These are phyloP conservation scores for Irpex sp. DNA, from an alignment of 1,284 basidiomycete genomes.

Conservation along the genomic window DNA sequence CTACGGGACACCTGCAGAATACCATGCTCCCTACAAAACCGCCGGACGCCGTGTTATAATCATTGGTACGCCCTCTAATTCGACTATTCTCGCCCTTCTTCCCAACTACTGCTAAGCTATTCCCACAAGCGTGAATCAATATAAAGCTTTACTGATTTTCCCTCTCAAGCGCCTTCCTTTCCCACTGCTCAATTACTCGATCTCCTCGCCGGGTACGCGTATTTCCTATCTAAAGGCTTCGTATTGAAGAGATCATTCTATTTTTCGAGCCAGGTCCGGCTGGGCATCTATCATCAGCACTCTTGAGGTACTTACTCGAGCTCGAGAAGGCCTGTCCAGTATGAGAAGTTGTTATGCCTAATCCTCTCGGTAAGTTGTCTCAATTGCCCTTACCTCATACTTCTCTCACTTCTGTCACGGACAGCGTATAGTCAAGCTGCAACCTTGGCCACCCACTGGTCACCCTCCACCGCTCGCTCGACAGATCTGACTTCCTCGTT, in stretches of 20 bases:
- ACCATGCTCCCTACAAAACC: constrained; percentile 20
- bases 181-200: too few relatives aligned
- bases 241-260: too few relatives aligned
- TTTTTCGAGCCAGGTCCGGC: too few relatives aligned
- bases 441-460: constrained; percentile 11
- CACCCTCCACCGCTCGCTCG: constrained; percentile 4
- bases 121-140: too few relatives aligned
- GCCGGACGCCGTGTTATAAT: constrained; percentile 6
- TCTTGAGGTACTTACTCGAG: constrained; percentile 16
- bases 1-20: constrained; percentile 20
- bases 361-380: constrained; percentile 17
- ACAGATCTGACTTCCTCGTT: constrained; percentile 15
- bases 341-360: constrained; percentile 17
- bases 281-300: background rate
- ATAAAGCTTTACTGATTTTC: too few relatives aligned
- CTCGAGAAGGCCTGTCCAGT: constrained; percentile 5
- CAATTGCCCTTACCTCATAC: background rate
- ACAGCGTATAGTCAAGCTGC: constrained; percentile 17
- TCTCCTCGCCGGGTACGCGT: too few relatives aligned
- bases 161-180: too few relatives aligned
- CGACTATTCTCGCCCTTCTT: too few relatives aligned
- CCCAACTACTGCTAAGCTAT: too few relatives aligned
- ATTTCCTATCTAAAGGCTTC: too few relatives aligned
- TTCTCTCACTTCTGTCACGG: background rate
- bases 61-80: background rate